Percentiles rank a stretch among this genome's conserved stretches.
phyloP scores from a whole-genome alignment of 305 asterid species.

The Fraxinus dipetala region DNA sequence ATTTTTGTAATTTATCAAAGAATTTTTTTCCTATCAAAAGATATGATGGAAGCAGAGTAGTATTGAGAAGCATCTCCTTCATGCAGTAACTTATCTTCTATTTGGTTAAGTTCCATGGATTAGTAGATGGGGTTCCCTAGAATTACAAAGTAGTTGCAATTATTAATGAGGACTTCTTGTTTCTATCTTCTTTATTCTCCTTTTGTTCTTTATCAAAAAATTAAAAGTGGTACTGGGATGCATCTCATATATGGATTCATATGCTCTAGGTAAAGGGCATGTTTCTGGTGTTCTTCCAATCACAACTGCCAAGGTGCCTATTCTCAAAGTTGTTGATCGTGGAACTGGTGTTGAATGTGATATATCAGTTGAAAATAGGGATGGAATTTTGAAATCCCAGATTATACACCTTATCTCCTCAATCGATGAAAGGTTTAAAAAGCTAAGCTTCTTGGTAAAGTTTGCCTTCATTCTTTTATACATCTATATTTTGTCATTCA shows the following conservation, averaged over 20 bases:
- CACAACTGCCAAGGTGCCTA: constrained; percentile 84
- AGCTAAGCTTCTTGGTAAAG: constrained; percentile 84
- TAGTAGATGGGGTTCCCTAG: constrained; percentile 4
- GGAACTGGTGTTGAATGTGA: constrained; percentile 74
- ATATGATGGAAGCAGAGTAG: neutral
- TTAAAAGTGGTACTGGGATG: constrained; percentile 22
- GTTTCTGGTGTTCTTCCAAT: constrained; percentile 73
- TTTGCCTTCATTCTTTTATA: constrained; percentile 10
- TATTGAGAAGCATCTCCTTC: neutral
- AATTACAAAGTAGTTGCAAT: constrained; percentile 7
- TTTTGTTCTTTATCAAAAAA: constrained; percentile 1
- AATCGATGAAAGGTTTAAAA: constrained; percentile 63
- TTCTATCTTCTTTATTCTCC: neutral
- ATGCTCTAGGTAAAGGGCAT: constrained; percentile 67
- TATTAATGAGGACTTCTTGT: neutral
- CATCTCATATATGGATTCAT: constrained; percentile 36
- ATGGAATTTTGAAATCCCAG: constrained; percentile 78
- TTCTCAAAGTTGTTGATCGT: constrained; percentile 83
- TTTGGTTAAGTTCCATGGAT: neutral
- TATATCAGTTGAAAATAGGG: constrained; percentile 80
- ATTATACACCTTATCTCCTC: constrained; percentile 37
- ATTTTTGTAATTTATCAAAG: neutral
- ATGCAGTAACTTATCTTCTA: neutral
- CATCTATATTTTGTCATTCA: constrained; percentile 6
- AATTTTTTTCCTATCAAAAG: neutral